A percentile compares a stretch with the other conserved stretches of the same genome.
These are phyloP conservation scores for Suhomyces canberraensis DNA, from an alignment of 805 yeast species.

Conservation along the genomic window DNA sequence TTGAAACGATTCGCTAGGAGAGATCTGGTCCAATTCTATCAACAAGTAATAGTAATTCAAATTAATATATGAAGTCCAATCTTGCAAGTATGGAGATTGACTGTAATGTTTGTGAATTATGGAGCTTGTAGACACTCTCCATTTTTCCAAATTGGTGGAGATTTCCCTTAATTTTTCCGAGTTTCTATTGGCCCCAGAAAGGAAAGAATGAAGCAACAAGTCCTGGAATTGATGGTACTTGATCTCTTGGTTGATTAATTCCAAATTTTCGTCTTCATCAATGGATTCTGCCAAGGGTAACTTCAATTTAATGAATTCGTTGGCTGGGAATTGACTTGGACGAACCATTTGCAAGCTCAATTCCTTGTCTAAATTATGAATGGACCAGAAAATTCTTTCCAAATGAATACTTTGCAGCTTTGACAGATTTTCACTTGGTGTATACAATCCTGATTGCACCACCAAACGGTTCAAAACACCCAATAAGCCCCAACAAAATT, in stretches of 20 bases:
- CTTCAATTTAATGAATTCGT: constrained; percentile 16
- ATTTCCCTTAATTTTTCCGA: constrained; percentile 13
- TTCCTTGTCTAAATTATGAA: constrained; percentile 38
- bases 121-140: constrained; percentile 33
- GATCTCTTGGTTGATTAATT: constrained; percentile 22
- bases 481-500: constrained; percentile 32
- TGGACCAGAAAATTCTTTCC: constrained; percentile 33
- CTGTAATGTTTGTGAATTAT: constrained; percentile 25
- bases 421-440: neutral
- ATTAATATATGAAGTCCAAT: constrained; percentile 32
- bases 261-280: constrained; percentile 22
- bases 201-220: constrained; percentile 17
- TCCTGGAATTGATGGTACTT: constrained; percentile 23
- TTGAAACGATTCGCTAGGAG: constrained; percentile 36
- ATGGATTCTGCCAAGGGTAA: constrained; percentile 14
- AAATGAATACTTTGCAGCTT: constrained; percentile 5
- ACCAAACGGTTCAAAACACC: constrained; percentile 32
- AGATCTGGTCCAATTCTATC: constrained; percentile 40
- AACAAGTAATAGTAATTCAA: constrained; percentile 37
- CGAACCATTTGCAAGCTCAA: constrained; percentile 29
- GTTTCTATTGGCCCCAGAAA: constrained; percentile 1
- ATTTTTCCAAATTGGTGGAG: constrained; percentile 34
- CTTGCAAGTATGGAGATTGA: constrained; percentile 27
- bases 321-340: constrained; percentile 35
- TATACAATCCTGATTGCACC: constrained; percentile 20